Evolutionary conservation across 257 asterid species (phyloP).

Genomic region (Paulownia fortunei): DNA sequence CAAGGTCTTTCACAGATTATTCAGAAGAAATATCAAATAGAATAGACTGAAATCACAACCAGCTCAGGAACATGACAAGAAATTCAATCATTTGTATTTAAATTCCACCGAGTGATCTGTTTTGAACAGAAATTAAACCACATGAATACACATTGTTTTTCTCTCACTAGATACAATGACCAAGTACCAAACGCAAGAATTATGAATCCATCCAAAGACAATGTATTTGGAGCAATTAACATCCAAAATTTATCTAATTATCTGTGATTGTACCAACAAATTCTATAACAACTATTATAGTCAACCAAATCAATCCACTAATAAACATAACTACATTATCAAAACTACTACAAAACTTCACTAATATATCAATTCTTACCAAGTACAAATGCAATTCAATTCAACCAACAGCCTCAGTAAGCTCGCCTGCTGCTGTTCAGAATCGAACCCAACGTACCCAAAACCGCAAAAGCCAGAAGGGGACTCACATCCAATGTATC

Average conservation of each 20-base stretch:
- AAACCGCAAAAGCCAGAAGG: constrained; percentile 71
- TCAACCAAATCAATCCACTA: neutral
- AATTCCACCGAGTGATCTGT: neutral
- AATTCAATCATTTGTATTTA: neutral
- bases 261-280: neutral
- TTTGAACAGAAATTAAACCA: neutral
- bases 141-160: neutral
- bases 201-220: neutral
- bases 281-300: neutral
- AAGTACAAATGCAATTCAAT: constrained; percentile 1
- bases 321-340: constrained; percentile 9
- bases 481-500: constrained; percentile 84
- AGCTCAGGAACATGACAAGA: neutral
- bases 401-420: constrained; percentile 33
- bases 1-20: neutral
- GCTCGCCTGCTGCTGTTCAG: constrained; percentile 58
- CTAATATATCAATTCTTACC: neutral
- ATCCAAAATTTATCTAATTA: neutral
- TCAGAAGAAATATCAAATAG: neutral
- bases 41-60: neutral
- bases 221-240: neutral
- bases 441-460: constrained; percentile 73
- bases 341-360: constrained; percentile 23
- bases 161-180: neutral
- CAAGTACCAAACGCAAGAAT: constrained; percentile 1